Conservation (phyloP, 202 grass and related monocot species). For the Setaria italica region DNA sequence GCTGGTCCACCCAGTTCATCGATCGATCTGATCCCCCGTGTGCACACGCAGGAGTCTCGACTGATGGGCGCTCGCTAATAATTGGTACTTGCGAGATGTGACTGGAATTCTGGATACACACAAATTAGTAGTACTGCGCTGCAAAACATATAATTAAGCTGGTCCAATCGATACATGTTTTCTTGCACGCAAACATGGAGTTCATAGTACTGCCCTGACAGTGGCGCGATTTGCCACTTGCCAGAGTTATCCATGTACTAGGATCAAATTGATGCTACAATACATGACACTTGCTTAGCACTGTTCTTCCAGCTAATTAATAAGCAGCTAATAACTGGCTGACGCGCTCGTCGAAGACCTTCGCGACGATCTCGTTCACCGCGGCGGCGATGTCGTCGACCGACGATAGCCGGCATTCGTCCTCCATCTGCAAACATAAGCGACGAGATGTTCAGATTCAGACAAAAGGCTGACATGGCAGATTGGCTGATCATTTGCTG, state of each 20-base stretch:
- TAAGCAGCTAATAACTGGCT: conserved; percentile 28
- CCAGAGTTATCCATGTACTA: conserved; percentile 27
- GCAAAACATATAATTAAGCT: background rate
- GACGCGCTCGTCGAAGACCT: conserved; percentile 48
- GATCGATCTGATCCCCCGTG: background rate
- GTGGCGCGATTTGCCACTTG: conserved; percentile 35
- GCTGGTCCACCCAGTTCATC: conserved; percentile 31
- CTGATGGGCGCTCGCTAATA: background rate
- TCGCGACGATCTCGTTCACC: conserved; percentile 76
- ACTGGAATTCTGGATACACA: conserved; percentile 1
- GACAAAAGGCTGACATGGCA: background rate
- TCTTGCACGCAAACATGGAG: conserved; percentile 58
- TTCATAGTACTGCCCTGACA: conserved; percentile 15
- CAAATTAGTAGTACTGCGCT: background rate
- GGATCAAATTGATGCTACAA: conserved; percentile 36
- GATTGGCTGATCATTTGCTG: background rate
- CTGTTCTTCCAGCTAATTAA: conserved; percentile 29
- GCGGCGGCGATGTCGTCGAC: conserved; percentile 85
- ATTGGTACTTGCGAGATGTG: conserved; percentile 37
- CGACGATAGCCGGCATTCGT: conserved; percentile 72
- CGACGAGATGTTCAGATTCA: background rate
- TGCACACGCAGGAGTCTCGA: conserved; percentile 10
- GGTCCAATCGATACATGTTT: conserved; percentile 48
- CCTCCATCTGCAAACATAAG: conserved; percentile 68
- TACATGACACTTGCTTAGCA: background rate